These are phyloP conservation scores for Colletotrichum godetiae DNA, from an alignment of 2,329 filamentous ascomycete species.

Conservation along the genomic window DNA sequence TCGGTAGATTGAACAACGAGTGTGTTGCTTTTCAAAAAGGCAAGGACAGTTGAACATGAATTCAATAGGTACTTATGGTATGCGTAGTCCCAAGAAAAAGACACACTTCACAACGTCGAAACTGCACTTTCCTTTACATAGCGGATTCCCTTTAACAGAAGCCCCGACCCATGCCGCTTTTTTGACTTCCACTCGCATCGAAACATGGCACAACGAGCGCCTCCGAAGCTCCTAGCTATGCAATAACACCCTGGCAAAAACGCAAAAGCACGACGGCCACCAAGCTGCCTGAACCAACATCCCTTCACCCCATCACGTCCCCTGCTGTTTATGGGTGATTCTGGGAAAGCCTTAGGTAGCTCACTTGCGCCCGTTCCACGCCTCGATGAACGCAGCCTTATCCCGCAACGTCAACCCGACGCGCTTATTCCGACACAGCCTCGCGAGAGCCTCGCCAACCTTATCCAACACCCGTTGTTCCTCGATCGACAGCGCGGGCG, in stretches of 20 bases:
- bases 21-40: not conserved
- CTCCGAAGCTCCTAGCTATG: conserved; percentile 39
- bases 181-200: not conserved
- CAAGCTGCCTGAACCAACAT: not conserved
- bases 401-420: conserved; percentile 86
- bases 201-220: conserved; percentile 15
- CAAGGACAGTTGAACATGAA: not conserved
- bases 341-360: not conserved
- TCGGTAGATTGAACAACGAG: not conserved
- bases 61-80: not conserved
- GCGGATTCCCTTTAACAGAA: not conserved
- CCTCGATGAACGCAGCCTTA: conserved; percentile 83
- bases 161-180: conserved; percentile 5
- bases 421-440: conserved; percentile 87
- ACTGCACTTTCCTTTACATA: not conserved
- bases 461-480: conserved; percentile 81
- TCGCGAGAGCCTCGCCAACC: conserved; percentile 86
- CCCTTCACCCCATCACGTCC: not conserved
- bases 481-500: conserved; percentile 54
- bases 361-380: conserved; percentile 61
- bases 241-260: conserved; percentile 21
- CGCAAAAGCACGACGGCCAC: conserved; percentile 17
- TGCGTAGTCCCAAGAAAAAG: not conserved
- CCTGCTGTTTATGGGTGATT: not conserved
- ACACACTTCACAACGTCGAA: conserved; percentile 1